phyloP scores from a whole-genome alignment of 2,329 filamentous ascomycete genomes.

The Botrytis galanthina region DNA sequence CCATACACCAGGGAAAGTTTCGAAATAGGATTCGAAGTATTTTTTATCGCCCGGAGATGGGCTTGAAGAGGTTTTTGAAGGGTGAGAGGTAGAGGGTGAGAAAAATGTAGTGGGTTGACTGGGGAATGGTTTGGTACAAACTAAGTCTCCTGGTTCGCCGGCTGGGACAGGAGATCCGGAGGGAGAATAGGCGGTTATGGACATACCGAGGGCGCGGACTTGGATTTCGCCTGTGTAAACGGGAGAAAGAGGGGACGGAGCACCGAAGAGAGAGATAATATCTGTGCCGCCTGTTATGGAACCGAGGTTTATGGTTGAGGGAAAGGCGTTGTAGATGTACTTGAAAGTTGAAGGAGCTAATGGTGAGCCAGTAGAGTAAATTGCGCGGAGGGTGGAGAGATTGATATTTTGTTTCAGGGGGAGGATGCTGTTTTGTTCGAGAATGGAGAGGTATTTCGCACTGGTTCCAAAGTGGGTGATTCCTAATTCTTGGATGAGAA shows the following conservation, averaged over 20 bases:
- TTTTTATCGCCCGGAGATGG: conserved; percentile 60
- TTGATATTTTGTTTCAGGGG: conserved; percentile 53
- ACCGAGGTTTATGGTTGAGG: conserved; percentile 75
- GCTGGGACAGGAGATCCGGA: conserved; percentile 41
- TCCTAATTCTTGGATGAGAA: conserved; percentile 72
- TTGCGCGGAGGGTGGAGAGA: conserved; percentile 68
- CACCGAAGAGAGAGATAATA: conserved; percentile 92
- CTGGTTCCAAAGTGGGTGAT: conserved; percentile 96
- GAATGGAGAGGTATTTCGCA: conserved; percentile 85
- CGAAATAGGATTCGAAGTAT: conserved; percentile 84
- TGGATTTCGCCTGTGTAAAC: conserved; percentile 74
- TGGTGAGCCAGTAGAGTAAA: conserved; percentile 93
- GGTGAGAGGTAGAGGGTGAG: conserved; percentile 26
- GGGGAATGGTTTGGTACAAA: conserved; percentile 83
- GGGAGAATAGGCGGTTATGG: conserved; percentile 61
- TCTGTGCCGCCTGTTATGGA: conserved; percentile 96
- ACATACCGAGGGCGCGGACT: conserved; percentile 75
- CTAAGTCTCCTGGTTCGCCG: conserved; percentile 79
- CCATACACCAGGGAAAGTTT: conserved; percentile 76
- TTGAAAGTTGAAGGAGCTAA: conserved; percentile 89
- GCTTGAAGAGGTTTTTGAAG: neutral
- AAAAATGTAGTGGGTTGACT: conserved; percentile 91
- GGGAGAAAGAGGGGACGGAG: conserved; percentile 73
- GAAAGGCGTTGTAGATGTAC: conserved; percentile 80
- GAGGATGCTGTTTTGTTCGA: conserved; percentile 73